Evolutionary conservation across 2,329 filamentous ascomycete species (phyloP).

Genomic region (Sporothrix brunneoviolacea): DNA sequence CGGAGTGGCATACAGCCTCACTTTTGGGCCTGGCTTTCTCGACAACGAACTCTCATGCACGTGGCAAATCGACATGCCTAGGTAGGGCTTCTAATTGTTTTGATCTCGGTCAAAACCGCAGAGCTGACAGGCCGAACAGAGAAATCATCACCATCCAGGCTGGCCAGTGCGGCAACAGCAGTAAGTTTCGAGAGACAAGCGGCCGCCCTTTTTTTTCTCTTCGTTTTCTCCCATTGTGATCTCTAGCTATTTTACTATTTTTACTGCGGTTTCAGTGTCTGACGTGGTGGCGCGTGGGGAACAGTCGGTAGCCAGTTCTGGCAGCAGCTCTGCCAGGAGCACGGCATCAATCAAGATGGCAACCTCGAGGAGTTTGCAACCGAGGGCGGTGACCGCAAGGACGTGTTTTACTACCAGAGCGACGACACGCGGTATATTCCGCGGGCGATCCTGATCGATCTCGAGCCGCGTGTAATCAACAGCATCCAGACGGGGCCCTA

Average conservation of each 20-base stretch:
- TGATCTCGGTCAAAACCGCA: not conserved
- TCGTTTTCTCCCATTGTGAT: too few species aligned
- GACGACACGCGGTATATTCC: conserved; percentile 98
- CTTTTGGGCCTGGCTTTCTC: not conserved
- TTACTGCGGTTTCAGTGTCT: not conserved
- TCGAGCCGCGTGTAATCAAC: conserved; percentile 90
- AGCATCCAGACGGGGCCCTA: conserved; percentile 89
- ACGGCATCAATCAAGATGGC: conserved; percentile 94
- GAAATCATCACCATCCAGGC: conserved; percentile 99
- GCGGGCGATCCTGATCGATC: conserved; percentile 86
- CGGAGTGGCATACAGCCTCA: conserved; percentile 2
- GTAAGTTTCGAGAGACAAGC: too few species aligned
- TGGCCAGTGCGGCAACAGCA: conserved; percentile 98
- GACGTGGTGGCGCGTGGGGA: not conserved
- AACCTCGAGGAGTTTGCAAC: conserved; percentile 97
- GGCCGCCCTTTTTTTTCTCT: conserved; percentile 42
- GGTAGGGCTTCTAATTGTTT: conserved; percentile 20
- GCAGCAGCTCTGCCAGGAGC: conserved; percentile 97
- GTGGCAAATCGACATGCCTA: conserved; percentile 25
- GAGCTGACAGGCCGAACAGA: conserved; percentile 39
- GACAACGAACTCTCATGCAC: not conserved
- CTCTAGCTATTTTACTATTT: too few species aligned
- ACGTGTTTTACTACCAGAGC: conserved; percentile 99
- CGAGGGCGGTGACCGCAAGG: conserved; percentile 94
- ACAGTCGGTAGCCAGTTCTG: conserved; percentile 95